Percentiles rank a stretch among this genome's conserved stretches.
These are phyloP conservation scores for Jasminum sambac DNA, from an alignment of 257 asterid species.

Conservation along the genomic window DNA sequence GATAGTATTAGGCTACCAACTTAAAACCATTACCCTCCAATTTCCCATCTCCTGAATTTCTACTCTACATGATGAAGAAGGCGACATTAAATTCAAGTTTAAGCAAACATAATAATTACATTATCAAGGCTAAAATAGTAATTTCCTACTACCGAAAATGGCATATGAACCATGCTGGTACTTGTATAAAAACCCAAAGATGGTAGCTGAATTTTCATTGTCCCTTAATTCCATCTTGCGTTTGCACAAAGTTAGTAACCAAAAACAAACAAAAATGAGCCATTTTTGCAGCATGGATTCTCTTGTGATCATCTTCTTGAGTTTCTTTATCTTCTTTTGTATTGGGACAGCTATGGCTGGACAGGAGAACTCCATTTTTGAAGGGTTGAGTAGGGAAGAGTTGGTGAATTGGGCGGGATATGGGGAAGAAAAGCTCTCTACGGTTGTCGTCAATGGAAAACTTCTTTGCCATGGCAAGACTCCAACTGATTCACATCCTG, in stretches of 20 bases:
- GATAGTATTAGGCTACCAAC: slow-evolving; percentile 84
- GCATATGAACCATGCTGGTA: slow-evolving; percentile 53
- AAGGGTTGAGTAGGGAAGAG: slow-evolving; percentile 48
- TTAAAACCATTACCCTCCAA: slow-evolving; percentile 44
- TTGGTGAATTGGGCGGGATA: slow-evolving; percentile 67
- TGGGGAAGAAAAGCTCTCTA: slow-evolving; percentile 82
- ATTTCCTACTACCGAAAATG: slow-evolving; percentile 39
- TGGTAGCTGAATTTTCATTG: slow-evolving; percentile 52
- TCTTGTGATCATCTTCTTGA: slow-evolving; percentile 15
- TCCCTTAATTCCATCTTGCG: slow-evolving; percentile 49
- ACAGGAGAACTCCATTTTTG: slow-evolving; percentile 29
- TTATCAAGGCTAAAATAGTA: slow-evolving; percentile 37
- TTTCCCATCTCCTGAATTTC: slow-evolving; percentile 40
- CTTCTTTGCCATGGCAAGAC: slow-evolving; percentile 36
- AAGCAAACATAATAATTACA: slow-evolving; percentile 29
- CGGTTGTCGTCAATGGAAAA: slow-evolving; percentile 45
- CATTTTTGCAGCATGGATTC: slow-evolving; percentile 15
- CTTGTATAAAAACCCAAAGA: slow-evolving; percentile 34
- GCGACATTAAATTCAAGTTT: neutral
- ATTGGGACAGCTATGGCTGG: slow-evolving; percentile 3
- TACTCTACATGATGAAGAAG: slow-evolving; percentile 19
- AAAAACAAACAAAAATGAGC: slow-evolving; percentile 32
- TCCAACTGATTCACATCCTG: slow-evolving; percentile 30
- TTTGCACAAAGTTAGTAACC: slow-evolving; percentile 40
- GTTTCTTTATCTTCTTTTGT: slow-evolving; percentile 15